These are phyloP conservation scores for Neurospora sp. DNA, from an alignment of 2,329 filamentous ascomycete species.

Conservation along the genomic window DNA sequence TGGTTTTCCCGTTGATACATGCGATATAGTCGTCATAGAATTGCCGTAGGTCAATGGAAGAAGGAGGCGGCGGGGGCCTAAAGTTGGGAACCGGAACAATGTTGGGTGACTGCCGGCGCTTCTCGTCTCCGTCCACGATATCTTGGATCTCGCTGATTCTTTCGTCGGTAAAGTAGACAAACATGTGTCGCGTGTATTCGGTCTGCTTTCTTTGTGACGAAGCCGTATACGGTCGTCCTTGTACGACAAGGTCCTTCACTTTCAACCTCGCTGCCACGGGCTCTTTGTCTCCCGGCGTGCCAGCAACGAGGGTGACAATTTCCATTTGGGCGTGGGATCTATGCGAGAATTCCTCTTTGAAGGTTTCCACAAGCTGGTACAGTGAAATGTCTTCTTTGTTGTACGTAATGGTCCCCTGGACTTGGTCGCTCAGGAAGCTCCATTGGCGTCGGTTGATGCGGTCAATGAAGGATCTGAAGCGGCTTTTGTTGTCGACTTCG, in stretches of 20 bases:
- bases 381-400: constrained; percentile 9
- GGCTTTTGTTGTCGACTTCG: constrained; percentile 7
- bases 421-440: constrained; percentile 4
- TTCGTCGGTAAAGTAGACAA: constrained; percentile 7
- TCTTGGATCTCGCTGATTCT: constrained; percentile 9
- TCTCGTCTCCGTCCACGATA: constrained; percentile 5
- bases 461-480: constrained; percentile 11
- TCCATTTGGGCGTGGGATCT: constrained; percentile 5
- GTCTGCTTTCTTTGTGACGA: background rate
- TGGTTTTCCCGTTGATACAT: constrained; percentile 11
- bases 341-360: constrained; percentile 10
- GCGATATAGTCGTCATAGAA: constrained; percentile 14
- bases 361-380: constrained; percentile 7
- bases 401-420: constrained; percentile 6
- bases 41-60: constrained; percentile 9
- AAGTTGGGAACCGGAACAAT: constrained; percentile 2
- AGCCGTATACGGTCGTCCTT: background rate
- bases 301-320: constrained; percentile 3
- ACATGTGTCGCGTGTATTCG: constrained; percentile 12
- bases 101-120: background rate
- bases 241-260: constrained; percentile 3
- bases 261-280: constrained; percentile 10
- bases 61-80: constrained; percentile 7
- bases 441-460: constrained; percentile 13
- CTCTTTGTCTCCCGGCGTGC: background rate